phyloP scores from a whole-genome alignment of 768 basidiomycete species.

The Pleurotus giganteus region DNA sequence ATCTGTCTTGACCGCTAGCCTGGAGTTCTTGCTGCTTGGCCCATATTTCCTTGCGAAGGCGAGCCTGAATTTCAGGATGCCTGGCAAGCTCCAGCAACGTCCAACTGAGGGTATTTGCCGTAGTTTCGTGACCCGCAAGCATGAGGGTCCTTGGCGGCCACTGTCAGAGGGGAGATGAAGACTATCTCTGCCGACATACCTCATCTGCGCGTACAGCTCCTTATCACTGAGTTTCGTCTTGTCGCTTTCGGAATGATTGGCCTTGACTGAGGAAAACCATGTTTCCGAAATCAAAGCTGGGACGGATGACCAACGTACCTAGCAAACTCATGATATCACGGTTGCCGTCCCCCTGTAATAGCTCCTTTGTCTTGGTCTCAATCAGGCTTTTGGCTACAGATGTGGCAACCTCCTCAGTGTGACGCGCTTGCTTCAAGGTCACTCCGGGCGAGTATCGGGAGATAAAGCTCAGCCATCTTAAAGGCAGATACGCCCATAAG shows the following conservation, averaged over 20 bases:
- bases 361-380: conserved; percentile 30
- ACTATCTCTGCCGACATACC: conserved; percentile 32
- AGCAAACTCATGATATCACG: conserved; percentile 43
- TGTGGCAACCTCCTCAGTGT: conserved; percentile 29
- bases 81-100: conserved; percentile 14
- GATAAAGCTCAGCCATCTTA: conserved; percentile 30
- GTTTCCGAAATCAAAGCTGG: background rate
- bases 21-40: background rate
- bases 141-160: conserved; percentile 10
- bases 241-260: conserved; percentile 49
- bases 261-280: conserved; percentile 37
- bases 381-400: conserved; percentile 34
- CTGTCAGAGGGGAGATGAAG: background rate
- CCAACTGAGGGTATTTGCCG: conserved; percentile 13
- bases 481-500: conserved; percentile 28
- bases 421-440: conserved; percentile 28
- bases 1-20: conserved; percentile 12
- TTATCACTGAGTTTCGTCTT: conserved; percentile 42
- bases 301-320: conserved; percentile 23
- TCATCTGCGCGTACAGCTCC: conserved; percentile 49
- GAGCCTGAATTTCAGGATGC: conserved; percentile 16
- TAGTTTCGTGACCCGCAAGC: conserved; percentile 20
- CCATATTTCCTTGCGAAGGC: conserved; percentile 16
- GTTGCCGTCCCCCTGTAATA: conserved; percentile 30
- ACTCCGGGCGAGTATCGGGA: conserved; percentile 26